phyloP scores from a whole-genome alignment of 2,329 filamentous ascomycete species.

The Aspergillus udagawae region DNA sequence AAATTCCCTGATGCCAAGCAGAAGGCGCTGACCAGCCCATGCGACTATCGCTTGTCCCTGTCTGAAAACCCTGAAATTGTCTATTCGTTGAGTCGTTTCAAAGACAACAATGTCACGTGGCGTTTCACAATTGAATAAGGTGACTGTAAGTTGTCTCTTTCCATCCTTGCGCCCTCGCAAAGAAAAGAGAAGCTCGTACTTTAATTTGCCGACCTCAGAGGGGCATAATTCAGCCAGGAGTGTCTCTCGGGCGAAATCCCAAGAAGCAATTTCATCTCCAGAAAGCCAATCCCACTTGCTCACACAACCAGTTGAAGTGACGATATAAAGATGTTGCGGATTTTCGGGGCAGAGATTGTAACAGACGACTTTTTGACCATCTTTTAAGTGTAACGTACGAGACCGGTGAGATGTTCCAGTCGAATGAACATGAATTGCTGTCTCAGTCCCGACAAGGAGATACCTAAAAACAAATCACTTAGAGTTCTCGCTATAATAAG shows the following conservation, averaged over 20 bases:
- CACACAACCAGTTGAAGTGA: constrained; percentile 49
- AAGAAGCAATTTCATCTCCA: constrained; percentile 42
- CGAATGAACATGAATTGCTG: constrained; percentile 75
- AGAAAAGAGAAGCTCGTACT: constrained; percentile 36
- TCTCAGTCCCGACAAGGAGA: constrained; percentile 70
- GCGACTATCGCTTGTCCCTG: constrained; percentile 36
- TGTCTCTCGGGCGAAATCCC: constrained; percentile 39
- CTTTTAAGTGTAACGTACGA: constrained; percentile 61
- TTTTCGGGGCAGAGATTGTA: constrained; percentile 51
- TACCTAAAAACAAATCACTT: constrained; percentile 47
- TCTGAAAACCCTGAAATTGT: constrained; percentile 25
- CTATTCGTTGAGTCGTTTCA: constrained; percentile 26
- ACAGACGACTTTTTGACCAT: constrained; percentile 46
- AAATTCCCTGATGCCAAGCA: constrained; percentile 55
- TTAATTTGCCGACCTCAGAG: constrained; percentile 17
- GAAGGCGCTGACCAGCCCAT: constrained; percentile 44
- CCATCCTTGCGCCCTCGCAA: constrained; percentile 34
- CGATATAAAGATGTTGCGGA: constrained; percentile 51
- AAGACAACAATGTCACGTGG: constrained; percentile 23
- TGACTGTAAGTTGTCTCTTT: constrained; percentile 34
- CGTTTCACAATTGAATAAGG: constrained; percentile 17
- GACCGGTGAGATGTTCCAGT: constrained; percentile 75
- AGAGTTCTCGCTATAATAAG: background rate
- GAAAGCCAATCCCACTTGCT: constrained; percentile 57
- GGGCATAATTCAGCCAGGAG: constrained; percentile 24